These are phyloP conservation scores for Scheffersomyces stipitis DNA, from an alignment of 805 yeast genomes.

Conservation along the genomic window DNA sequence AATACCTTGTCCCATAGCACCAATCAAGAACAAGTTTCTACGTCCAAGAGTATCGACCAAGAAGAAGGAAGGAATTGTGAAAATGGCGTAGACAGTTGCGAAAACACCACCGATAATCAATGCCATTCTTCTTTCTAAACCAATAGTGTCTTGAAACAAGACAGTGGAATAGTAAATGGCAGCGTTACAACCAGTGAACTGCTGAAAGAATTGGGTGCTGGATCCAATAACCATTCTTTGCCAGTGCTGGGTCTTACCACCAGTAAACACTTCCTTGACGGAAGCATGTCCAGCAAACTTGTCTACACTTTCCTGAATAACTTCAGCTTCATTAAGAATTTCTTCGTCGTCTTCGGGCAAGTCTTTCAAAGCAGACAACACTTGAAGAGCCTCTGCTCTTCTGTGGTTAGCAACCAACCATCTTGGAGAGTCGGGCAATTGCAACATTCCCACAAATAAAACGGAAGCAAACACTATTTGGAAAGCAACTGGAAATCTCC, in stretches of 20 bases:
- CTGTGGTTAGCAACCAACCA: slow-evolving; percentile 59
- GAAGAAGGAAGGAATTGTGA: slow-evolving; percentile 47
- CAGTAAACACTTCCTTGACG: slow-evolving; percentile 40
- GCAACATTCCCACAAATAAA: slow-evolving; percentile 38
- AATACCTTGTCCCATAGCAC: slow-evolving; percentile 42
- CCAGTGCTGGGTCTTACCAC: slow-evolving; percentile 63
- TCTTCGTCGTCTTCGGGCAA: slow-evolving; percentile 36
- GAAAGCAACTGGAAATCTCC: slow-evolving; percentile 48
- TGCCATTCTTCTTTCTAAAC: slow-evolving; percentile 50
- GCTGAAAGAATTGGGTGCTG: slow-evolving; percentile 68
- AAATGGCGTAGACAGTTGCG: slow-evolving; percentile 58
- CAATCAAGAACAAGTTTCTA: slow-evolving; percentile 45
- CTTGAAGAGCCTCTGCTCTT: slow-evolving; percentile 50
- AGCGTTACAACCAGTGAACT: slow-evolving; percentile 70
- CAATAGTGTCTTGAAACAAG: slow-evolving; percentile 51
- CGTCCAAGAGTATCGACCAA: slow-evolving; percentile 44
- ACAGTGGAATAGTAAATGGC: slow-evolving; percentile 66
- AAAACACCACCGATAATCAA: slow-evolving; percentile 66
- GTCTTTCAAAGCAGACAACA: slow-evolving; percentile 44
- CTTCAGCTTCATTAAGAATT: slow-evolving; percentile 44
- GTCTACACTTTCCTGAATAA: slow-evolving; percentile 49
- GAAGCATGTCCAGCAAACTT: slow-evolving; percentile 49
- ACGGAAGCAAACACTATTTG: slow-evolving; percentile 48
- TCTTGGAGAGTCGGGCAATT: slow-evolving; percentile 71
- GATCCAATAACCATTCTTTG: slow-evolving; percentile 62